Evolutionary conservation across 1,139 yeast species (phyloP).

Genomic region (Sugiyamaella paludigena): DNA sequence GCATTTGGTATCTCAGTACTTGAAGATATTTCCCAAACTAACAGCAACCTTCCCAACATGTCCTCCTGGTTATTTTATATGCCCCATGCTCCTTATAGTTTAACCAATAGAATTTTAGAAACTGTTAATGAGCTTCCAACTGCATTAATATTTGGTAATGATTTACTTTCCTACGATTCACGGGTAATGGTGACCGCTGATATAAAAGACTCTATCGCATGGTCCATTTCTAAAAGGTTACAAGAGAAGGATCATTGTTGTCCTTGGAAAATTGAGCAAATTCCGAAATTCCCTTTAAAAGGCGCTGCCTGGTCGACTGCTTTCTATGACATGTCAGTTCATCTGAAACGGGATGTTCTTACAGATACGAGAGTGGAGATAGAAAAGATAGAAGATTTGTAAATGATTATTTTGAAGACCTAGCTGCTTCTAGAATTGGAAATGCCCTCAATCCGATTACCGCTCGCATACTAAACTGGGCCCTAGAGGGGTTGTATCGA

Average conservation of each 20-base stretch:
- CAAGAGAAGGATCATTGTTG: neutral
- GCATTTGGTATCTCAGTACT: conserved; percentile 33
- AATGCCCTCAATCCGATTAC: too few relatives aligned
- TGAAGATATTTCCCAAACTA: conserved; percentile 21
- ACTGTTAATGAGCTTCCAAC: conserved; percentile 34
- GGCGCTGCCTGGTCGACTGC: conserved; percentile 38
- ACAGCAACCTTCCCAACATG: conserved; percentile 5
- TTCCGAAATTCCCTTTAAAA: conserved; percentile 25
- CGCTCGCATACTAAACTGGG: too few relatives aligned
- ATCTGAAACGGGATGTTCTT: conserved; percentile 12
- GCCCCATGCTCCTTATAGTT: conserved; percentile 70
- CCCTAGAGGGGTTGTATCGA: too few relatives aligned
- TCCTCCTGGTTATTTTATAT: conserved; percentile 49
- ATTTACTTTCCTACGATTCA: conserved; percentile 32
- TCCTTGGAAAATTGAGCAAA: conserved; percentile 19
- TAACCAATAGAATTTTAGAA: conserved; percentile 49
- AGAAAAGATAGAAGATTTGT: conserved; percentile 1
- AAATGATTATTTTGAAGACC: neutral
- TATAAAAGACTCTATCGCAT: neutral
- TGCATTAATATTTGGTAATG: conserved; percentile 33
- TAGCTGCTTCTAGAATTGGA: too few relatives aligned
- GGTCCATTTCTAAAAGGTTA: conserved; percentile 3
- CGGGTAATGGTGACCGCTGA: conserved; percentile 3
- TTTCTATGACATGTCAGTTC: conserved; percentile 37
- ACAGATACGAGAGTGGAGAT: conserved; percentile 15